Conservation (phyloP, 2,329 filamentous ascomycete species). For the Cytospora schulzeri region DNA sequence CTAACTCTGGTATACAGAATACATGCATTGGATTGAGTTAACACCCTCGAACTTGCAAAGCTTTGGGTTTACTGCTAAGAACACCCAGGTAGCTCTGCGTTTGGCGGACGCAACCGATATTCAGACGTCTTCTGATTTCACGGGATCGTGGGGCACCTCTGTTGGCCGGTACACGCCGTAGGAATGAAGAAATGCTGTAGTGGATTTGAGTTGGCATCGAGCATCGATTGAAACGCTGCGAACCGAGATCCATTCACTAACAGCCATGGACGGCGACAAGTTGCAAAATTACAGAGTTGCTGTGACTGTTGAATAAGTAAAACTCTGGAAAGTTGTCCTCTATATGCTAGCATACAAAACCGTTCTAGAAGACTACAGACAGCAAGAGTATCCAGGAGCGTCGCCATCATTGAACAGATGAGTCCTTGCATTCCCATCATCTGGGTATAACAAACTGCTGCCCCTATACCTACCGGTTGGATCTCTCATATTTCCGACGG, state of each 20-base stretch:
- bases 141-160: neutral
- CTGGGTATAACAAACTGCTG: constrained; percentile 31
- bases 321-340: too few relatives aligned
- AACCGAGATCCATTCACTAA: neutral
- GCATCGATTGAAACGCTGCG: neutral
- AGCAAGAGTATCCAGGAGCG: constrained; percentile 35
- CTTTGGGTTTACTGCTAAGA: neutral
- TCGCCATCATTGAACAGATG: constrained; percentile 37
- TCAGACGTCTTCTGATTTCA: neutral
- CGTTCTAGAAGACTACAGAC: constrained; percentile 32
- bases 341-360: neutral
- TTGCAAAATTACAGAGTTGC: too few relatives aligned
- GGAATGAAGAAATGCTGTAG: neutral
- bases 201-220: neutral
- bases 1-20: neutral
- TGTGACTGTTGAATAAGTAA: too few relatives aligned
- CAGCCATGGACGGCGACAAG: neutral
- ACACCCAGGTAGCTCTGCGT: neutral
- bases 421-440: constrained; percentile 34
- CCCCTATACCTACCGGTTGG: constrained; percentile 36
- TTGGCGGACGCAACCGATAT: neutral
- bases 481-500: constrained; percentile 35
- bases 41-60: neutral
- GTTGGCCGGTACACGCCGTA: neutral
- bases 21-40: neutral